phyloP scores from a whole-genome alignment of 192 early-diverging fungal species.

The Dispira simplex region DNA sequence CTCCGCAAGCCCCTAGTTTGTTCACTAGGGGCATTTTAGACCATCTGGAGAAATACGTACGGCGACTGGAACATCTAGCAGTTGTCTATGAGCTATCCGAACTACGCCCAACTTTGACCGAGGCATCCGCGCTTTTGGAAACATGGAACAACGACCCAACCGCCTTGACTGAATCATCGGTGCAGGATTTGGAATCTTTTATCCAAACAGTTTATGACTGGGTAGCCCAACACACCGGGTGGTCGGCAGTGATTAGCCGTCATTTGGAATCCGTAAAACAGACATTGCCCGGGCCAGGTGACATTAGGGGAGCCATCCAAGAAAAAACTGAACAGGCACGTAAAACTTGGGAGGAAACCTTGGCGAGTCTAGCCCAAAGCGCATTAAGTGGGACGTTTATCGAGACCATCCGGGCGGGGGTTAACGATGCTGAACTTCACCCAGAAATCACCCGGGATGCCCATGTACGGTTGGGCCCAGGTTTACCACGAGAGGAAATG shows the following conservation, averaged over 20 bases:
- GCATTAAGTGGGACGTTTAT: constrained; percentile 1
- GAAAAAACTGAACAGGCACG: neutral
- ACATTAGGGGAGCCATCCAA: neutral
- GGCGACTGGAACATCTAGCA: too few species aligned
- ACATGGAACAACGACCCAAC: too few species aligned
- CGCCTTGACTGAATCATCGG: too few species aligned
- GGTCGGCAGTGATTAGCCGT: neutral
- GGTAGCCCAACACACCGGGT: neutral
- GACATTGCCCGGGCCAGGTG: neutral
- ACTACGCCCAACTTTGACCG: too few species aligned
- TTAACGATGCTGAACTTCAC: neutral
- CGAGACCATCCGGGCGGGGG: neutral
- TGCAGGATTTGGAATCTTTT: too few species aligned
- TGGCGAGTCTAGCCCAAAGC: neutral
- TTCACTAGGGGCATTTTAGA: too few species aligned
- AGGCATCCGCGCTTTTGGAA: too few species aligned
- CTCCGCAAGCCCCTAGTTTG: too few species aligned
- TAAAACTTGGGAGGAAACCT: neutral
- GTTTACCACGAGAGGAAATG: constrained; percentile 20
- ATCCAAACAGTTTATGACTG: too few species aligned
- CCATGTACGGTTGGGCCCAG: neutral
- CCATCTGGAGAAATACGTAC: too few species aligned
- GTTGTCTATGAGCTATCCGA: too few species aligned
- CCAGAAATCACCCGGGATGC: constrained; percentile 2
- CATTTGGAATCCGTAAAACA: neutral